Percentiles rank a stretch among this genome's conserved stretches.
Conservation (phyloP, 2,329 filamentous ascomycete species). For the Leptographium lundbergii region DNA sequence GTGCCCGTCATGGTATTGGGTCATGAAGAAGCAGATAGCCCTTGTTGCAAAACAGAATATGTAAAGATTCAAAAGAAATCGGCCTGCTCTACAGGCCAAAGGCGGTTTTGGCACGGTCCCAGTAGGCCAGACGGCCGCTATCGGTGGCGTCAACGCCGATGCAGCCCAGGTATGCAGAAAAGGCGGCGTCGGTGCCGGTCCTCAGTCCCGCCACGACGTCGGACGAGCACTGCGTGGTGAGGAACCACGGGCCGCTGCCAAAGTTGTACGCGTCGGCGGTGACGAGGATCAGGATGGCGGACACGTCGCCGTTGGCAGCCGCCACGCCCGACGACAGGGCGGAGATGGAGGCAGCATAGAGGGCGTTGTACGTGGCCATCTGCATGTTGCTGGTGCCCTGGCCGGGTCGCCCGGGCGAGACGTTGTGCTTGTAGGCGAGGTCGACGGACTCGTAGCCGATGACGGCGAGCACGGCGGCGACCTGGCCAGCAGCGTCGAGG, state of each 20-base stretch:
- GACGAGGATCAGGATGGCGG: constrained; percentile 31
- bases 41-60: neutral
- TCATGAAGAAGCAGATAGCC: neutral
- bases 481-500: constrained; percentile 41
- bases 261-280: constrained; percentile 39
- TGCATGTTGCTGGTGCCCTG: constrained; percentile 57
- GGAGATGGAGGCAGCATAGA: constrained; percentile 33
- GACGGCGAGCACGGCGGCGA: constrained; percentile 57
- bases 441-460: constrained; percentile 59
- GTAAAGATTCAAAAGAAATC: neutral
- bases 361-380: constrained; percentile 24
- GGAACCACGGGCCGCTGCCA: constrained; percentile 38
- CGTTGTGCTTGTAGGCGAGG: constrained; percentile 60
- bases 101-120: constrained; percentile 32
- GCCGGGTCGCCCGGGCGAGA: constrained; percentile 38
- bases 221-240: constrained; percentile 28
- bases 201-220: constrained; percentile 22
- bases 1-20: neutral
- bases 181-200: constrained; percentile 27
- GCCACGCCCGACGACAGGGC: constrained; percentile 20
- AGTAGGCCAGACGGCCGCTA: constrained; percentile 25
- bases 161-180: constrained; percentile 33
- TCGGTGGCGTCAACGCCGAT: constrained; percentile 23
- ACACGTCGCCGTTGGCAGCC: constrained; percentile 20
- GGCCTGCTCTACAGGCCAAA: constrained; percentile 23